Conservation (phyloP, 2,329 filamentous ascomycete species). For the Neofusicoccum kwambonambiense region DNA sequence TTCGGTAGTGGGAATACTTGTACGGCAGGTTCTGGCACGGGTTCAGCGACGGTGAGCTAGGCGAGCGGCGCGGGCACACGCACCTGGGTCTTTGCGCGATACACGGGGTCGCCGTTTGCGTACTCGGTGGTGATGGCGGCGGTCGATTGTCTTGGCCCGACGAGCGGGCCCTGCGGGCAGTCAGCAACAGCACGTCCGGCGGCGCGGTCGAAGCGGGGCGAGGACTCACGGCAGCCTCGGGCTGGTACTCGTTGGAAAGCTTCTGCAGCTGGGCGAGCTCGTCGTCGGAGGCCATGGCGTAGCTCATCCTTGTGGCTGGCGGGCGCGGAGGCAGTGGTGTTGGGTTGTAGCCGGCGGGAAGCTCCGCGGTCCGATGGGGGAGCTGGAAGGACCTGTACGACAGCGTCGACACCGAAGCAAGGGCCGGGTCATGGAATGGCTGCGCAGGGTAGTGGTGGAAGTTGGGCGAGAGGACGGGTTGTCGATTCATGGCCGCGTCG, state of each 20-base stretch:
- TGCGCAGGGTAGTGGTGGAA: slow-evolving; percentile 19
- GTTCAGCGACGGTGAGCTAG: background rate
- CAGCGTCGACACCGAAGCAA: slow-evolving; percentile 29
- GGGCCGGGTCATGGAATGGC: slow-evolving; percentile 21
- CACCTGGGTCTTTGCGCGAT: slow-evolving; percentile 84
- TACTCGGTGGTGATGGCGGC: slow-evolving; percentile 80
- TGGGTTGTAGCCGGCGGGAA: slow-evolving; percentile 31
- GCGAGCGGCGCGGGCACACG: slow-evolving; percentile 33
- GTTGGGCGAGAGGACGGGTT: slow-evolving; percentile 19
- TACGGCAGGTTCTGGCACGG: slow-evolving; percentile 68
- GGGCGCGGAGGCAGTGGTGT: slow-evolving; percentile 17
- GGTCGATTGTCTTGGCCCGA: slow-evolving; percentile 76
- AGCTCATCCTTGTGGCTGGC: slow-evolving; percentile 36
- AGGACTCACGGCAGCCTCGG: slow-evolving; percentile 54
- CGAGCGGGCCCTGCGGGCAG: slow-evolving; percentile 68
- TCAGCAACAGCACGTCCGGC: slow-evolving; percentile 23
- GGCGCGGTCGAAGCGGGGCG: slow-evolving; percentile 4
- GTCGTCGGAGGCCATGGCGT: slow-evolving; percentile 45
- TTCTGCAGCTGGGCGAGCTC: slow-evolving; percentile 63
- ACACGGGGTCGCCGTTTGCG: slow-evolving; percentile 80
- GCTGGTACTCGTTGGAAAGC: slow-evolving; percentile 60
- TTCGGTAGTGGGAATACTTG: slow-evolving; percentile 84
- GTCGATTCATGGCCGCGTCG: slow-evolving; percentile 20
- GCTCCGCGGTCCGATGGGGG: slow-evolving; percentile 42
- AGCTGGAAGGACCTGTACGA: slow-evolving; percentile 39